Base-by-base conservation (phyloP, 352 stramenopile genomes). In the Phytopythium delawarense region DNA sequence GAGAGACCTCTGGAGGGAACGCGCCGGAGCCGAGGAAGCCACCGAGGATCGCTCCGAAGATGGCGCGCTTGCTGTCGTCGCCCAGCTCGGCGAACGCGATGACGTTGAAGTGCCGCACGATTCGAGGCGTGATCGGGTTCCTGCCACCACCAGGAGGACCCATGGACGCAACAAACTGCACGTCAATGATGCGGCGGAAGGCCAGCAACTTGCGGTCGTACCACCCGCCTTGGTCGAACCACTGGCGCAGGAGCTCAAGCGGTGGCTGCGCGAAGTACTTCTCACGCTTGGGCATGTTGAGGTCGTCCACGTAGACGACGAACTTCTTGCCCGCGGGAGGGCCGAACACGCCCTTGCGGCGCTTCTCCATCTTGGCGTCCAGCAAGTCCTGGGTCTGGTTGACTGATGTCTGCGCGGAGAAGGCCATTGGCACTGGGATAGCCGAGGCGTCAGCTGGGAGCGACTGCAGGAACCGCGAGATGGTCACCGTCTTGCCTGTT, bases 231-330 rank as follows among this genome's bases (percentile, higher is more conserved):
- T 98, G 92, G 66, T 98, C 90, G 55, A 98, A 97, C 88, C 89
- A 98, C 71, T 98, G 94, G 0, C 94, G 79, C 42, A 98, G 56
- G 25, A 98, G 93, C 67, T 98, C 95, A 52, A 98, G 96, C 8
- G 95, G 91, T 11, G 95, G 95, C 74, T 98, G 94, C 1, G 95
- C 95, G 52, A 97, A 96, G 60, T 96, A 98, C 57, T 96, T 87
- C 61, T 98, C 94, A 39, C 91, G 85, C 64, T 97, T 96, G 1
- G 94, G 94, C 95, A 98, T 98, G 69, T 98, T 98, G 9, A 98
- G 67, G 62, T 98, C 95, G 69, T 98, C 95, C 16, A 98, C 83
- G 64, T 98, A 96, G 34, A 98, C 82, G 57, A 98, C 89, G 42
- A 93, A 96, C 46, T 85, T 85, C 71, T 98, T 98, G 8, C 95